phyloP scores from a whole-genome alignment of 1,284 basidiomycete genomes.

The Pseudozyma sp. region DNA sequence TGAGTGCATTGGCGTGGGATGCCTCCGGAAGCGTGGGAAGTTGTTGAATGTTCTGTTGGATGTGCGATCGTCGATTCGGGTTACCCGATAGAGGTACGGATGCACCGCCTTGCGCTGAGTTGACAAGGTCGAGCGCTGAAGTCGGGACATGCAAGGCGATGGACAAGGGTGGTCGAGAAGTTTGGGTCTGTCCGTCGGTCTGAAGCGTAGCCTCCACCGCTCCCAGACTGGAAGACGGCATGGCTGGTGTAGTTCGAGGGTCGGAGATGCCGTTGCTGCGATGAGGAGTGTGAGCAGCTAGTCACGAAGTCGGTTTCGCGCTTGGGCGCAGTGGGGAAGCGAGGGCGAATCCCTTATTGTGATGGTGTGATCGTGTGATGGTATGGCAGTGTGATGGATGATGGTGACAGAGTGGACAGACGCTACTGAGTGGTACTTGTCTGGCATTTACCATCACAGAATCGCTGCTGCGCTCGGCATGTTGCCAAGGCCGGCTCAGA shows the following conservation, averaged over 20 bases:
- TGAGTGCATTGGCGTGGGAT: slow-evolving; percentile 64
- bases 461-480: neutral
- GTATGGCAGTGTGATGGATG: no score
- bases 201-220: slow-evolving; percentile 49
- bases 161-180: slow-evolving; percentile 32
- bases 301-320: no score
- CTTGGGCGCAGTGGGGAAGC: no score
- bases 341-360: no score
- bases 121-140: slow-evolving; percentile 27
- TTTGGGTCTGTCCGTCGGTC: slow-evolving; percentile 15
- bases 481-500: neutral
- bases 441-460: no score
- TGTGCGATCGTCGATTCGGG: slow-evolving; percentile 47
- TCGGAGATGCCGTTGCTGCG: no score
- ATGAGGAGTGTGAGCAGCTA: neutral
- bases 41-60: slow-evolving; percentile 38
- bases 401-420: no score
- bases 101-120: slow-evolving; percentile 19
- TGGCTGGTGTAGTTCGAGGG: slow-evolving; percentile 2
- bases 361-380: no score
- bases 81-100: slow-evolving; percentile 29
- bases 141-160: slow-evolving; percentile 44
- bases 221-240: slow-evolving; percentile 50
- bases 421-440: no score
- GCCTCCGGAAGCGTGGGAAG: slow-evolving; percentile 63